phyloP scores from a whole-genome alignment of 306 rosid species.

The Rosa multiflora region DNA sequence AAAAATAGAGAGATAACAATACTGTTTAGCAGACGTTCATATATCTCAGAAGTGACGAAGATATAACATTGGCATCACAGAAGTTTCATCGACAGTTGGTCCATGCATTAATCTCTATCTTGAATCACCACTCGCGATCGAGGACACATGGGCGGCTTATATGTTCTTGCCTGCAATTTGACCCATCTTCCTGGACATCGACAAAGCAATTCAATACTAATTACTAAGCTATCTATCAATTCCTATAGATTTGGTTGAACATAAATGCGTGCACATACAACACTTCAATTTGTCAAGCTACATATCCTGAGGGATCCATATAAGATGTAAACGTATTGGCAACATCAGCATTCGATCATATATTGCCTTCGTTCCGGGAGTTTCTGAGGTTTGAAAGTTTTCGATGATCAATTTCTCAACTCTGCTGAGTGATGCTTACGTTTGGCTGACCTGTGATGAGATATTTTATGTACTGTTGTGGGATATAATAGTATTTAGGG shows the following conservation, averaged over 20 bases:
- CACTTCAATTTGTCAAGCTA: neutral
- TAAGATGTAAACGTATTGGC: neutral
- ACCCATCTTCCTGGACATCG: neutral
- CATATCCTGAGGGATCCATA: neutral
- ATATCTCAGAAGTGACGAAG: no score
- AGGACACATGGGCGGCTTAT: neutral
- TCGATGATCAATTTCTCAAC: neutral
- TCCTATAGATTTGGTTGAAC: neutral
- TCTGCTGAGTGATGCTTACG: neutral
- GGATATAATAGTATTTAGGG: no score
- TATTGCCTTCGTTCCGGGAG: neutral
- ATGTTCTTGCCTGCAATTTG: neutral
- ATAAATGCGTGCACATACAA: neutral
- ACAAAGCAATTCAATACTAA: neutral
- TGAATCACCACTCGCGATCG: neutral
- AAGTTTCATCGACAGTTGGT: neutral
- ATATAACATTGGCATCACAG: neutral
- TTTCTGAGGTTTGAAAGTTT: neutral
- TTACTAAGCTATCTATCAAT: neutral
- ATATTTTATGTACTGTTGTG: neutral
- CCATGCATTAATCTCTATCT: neutral
- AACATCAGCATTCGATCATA: conserved; percentile 3
- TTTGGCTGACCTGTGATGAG: neutral
- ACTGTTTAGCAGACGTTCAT: no score
- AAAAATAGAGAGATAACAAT: no score